These are phyloP conservation scores for Candida berthetii DNA, from an alignment of 805 yeast genomes.

Conservation along the genomic window DNA sequence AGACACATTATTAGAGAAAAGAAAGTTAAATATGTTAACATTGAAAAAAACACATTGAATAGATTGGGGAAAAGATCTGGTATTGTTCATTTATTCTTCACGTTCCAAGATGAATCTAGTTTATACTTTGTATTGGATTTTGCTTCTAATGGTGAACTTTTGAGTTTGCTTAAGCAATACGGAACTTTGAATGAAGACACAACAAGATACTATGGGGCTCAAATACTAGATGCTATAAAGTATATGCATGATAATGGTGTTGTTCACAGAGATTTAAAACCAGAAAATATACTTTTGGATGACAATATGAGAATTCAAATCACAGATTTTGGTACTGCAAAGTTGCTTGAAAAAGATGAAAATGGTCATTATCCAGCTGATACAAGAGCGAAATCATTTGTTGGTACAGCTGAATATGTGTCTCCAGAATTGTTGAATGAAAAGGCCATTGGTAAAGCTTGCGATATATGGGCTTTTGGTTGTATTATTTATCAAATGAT, in stretches of 20 bases:
- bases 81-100: slow-evolving; percentile 62
- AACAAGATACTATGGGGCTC: slow-evolving; percentile 64
- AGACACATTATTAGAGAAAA: slow-evolving; percentile 75
- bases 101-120: slow-evolving; percentile 73
- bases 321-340: slow-evolving; percentile 85
- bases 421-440: slow-evolving; percentile 88
- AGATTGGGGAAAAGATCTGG: slow-evolving; percentile 57
- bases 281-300: slow-evolving; percentile 72
- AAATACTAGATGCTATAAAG: slow-evolving; percentile 64
- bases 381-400: slow-evolving; percentile 72
- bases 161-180: slow-evolving; percentile 57
- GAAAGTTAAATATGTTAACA: slow-evolving; percentile 78
- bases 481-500: slow-evolving; percentile 94
- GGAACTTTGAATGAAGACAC: slow-evolving; percentile 71
- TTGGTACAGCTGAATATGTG: slow-evolving; percentile 94
- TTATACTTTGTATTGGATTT: slow-evolving; percentile 72
- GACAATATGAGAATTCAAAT: slow-evolving; percentile 54
- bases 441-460: slow-evolving; percentile 80
- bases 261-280: slow-evolving; percentile 77
- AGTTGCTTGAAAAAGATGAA: slow-evolving; percentile 47
- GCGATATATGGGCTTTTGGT: slow-evolving; percentile 99
- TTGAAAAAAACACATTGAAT: slow-evolving; percentile 75
- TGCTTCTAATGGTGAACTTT: slow-evolving; percentile 75
- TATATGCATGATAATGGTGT: slow-evolving; percentile 73
- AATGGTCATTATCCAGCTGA: slow-evolving; percentile 57